Percentiles rank a stretch among this genome's conserved stretches.
Evolutionary conservation across 140 eudicot species (phyloP).

Genomic region (Anethum foeniculum): DNA sequence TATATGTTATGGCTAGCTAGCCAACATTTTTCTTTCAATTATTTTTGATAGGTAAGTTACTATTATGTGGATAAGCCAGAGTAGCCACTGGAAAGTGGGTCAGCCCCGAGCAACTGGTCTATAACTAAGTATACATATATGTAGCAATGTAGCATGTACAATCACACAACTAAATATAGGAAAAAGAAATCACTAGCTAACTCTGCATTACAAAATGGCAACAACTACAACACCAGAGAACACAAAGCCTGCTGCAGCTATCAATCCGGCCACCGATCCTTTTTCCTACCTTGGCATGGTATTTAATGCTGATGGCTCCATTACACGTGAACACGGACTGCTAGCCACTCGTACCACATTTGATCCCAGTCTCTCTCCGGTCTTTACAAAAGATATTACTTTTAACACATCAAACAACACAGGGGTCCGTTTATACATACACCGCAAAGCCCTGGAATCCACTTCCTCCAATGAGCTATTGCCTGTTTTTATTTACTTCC

Average conservation of each 20-base stretch:
- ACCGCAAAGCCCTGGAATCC: neutral
- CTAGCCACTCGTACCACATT: neutral
- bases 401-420: neutral
- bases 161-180: neutral
- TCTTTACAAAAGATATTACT: neutral
- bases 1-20: neutral
- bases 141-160: neutral
- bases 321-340: neutral
- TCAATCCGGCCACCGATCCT: neutral
- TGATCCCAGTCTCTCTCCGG: constrained; percentile 4
- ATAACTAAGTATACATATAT: neutral
- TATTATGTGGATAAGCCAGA: neutral
- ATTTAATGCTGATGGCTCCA: constrained; percentile 2
- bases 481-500: neutral
- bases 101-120: neutral
- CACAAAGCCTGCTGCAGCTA: neutral
- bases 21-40: neutral
- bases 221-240: neutral
- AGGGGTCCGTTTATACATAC: neutral
- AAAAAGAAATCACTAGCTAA: neutral
- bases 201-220: neutral
- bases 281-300: constrained; percentile 7
- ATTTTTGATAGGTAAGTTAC: neutral
- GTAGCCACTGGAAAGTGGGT: neutral
- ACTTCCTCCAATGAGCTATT: neutral